Percentiles rank a stretch among this genome's conserved stretches.
phyloP scores from a whole-genome alignment of 2,329 filamentous ascomycete genomes.

The Dactylonectria estremocensis region DNA sequence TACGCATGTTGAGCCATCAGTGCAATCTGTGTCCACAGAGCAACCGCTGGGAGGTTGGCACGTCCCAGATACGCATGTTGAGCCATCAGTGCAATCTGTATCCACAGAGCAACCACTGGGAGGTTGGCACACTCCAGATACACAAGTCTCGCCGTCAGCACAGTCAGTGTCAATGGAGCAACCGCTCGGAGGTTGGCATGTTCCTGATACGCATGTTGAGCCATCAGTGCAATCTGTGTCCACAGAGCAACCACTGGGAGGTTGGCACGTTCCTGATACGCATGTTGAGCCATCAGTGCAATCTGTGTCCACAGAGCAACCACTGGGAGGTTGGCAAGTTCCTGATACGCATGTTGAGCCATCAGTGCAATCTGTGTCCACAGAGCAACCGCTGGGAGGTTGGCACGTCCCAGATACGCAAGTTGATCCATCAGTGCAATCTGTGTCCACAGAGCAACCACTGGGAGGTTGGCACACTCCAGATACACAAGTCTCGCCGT shows the following conservation, averaged over 20 bases:
- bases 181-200: no score
- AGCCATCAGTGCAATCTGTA: no score
- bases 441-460: no score
- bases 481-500: no score
- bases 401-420: no score
- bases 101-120: no score
- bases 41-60: not conserved
- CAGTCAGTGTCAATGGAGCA: no score
- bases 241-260: constrained; percentile 5
- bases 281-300: no score
- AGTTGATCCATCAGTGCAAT: no score
- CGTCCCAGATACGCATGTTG: not conserved
- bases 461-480: no score
- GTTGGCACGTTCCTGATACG: not conserved
- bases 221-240: constrained; percentile 10
- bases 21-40: not conserved
- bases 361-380: constrained; percentile 3
- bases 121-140: no score
- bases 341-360: not conserved
- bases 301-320: not conserved
- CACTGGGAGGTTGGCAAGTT: not conserved
- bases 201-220: not conserved
- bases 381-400: not conserved
- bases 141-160: no score
- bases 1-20: not conserved